Evolutionary conservation across 306 rosid species (phyloP), one percentile per base, ranked within the genome.

Genomic region (Mucuna pruriens): DNA sequence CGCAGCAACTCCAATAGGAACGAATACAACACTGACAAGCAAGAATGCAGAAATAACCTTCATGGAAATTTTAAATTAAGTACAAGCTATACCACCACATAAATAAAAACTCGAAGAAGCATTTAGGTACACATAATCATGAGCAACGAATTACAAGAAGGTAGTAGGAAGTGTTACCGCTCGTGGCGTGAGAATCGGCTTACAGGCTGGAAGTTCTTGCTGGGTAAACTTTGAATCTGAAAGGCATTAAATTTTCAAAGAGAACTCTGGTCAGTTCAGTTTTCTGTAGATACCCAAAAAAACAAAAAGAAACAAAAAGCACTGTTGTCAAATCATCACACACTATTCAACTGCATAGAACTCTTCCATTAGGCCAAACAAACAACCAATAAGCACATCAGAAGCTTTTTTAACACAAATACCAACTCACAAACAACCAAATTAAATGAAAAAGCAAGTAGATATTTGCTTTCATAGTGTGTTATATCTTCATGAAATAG

Each of bases 181-280:
- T 88, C 89, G 81, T 74, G 98, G 98, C 0, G 98, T 94, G 29
- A 94, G 98, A 84, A 94, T 94, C 0, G 98, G 98, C 84, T 94
- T 94, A 89, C 98, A 94, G 0, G 98, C 98, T 58, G 98, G 98
- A 88, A 94, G 98, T 61, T 94, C 97, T 83, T 94, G 98, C 84
- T 94, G 98, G 26, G 98, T 94, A 83, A 94, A 94, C 79, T 85
- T 91, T 23, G 98, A 94, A 90, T 94, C 98, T 94, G 89, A 81
- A 77, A 81, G 31, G 26, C 38, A 40, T 7, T 49, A 76, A 57
- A 46, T 67, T 78, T 44, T 40, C 31, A 62, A 72, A 69, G 31
- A 76, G 15, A 72, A 61, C 23, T 55, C 63, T 25, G 25, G 55
- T 89, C 48, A 83, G 84, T 57, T 66, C 44, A 51, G 34, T 39